Conservation (phyloP, 1,284 basidiomycete genomes). For the Naganishia sp. region DNA sequence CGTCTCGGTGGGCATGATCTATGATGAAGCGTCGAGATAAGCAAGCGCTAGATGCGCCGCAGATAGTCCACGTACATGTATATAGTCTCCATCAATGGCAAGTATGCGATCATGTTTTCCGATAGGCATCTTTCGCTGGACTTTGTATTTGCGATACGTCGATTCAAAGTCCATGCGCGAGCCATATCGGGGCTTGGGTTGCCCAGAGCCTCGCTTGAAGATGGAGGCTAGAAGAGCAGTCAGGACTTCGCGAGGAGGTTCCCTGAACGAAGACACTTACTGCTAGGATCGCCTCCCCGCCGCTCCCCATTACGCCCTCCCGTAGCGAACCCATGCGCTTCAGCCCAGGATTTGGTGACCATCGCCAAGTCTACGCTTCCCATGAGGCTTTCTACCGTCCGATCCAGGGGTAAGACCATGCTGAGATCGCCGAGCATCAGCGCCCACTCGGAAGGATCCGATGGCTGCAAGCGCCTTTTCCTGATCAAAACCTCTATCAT, state of each 20-base stretch:
- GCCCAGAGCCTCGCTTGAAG: constrained; percentile 80
- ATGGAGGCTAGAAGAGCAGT: constrained; percentile 69
- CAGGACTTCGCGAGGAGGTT: background rate
- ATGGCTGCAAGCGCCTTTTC: constrained; percentile 64
- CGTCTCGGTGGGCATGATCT: constrained; percentile 87
- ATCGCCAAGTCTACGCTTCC: constrained; percentile 82
- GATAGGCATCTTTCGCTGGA: constrained; percentile 93
- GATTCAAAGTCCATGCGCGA: constrained; percentile 58
- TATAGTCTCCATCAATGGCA: constrained; percentile 92
- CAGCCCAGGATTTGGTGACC: constrained; percentile 74
- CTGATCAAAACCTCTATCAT: constrained; percentile 82
- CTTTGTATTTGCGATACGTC: constrained; percentile 88
- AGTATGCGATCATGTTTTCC: constrained; percentile 86
- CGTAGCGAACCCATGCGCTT: constrained; percentile 61
- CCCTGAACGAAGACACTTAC: constrained; percentile 55
- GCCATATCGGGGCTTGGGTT: constrained; percentile 56
- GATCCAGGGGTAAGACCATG: constrained; percentile 86
- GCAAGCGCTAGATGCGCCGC: no score
- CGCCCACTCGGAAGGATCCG: constrained; percentile 77
- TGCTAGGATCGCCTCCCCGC: constrained; percentile 78
- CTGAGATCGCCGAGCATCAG: constrained; percentile 74
- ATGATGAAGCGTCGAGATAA: constrained; percentile 4
- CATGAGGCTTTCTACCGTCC: constrained; percentile 90
- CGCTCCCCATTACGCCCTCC: constrained; percentile 57
- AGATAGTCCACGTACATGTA: constrained; percentile 66